Base-by-base conservation (phyloP, 2,329 filamentous ascomycete genomes). In the Hirsutella rhossiliensis region DNA sequence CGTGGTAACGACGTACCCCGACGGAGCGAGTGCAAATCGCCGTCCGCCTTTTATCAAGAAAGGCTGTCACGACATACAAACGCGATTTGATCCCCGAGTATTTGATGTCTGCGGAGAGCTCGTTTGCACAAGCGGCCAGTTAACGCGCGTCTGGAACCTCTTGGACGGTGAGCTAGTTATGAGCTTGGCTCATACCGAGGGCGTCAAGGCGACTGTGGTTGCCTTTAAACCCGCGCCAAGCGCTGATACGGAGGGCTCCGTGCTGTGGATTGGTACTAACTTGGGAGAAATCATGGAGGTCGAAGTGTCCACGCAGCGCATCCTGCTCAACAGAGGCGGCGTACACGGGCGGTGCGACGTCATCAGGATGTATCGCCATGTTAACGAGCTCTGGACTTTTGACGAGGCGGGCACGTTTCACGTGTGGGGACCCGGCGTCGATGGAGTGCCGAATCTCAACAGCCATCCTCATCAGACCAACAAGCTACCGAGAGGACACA, bases 361-460 rank as follows among this genome's bases (percentile, higher is more conserved):
- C 42, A 76, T 86, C 50, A 87, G 81, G 54, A 94, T 98, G 37
- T 84, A 87, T 57, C 80, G 92, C 34, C 84, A 94, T 60, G 82
- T 79, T 49, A 87, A 87, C 52, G 86, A 96, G 56, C 77, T 98
- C 60, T 98, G 92, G 92, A 89, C 89, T 0, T 62, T 98, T 40
- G 92, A 97, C 58, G 89, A 96, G 50, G 80, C 84, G 40, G 92
- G 92, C 11, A 85, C 84, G 39, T 67, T 98, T 13, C 80, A 87
- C 51, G 76, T 97, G 5, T 98, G 92, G 92, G 80, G 78, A 2
- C 82, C 89, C 4, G 85, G 88, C 54, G 64, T 64, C 39, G 76
- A 76, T 6, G 82, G 84, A 1, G 73, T 81, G 27, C 88, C 89
- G 1, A 90, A 79, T 48, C 64, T 97, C 28, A 75, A 79, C 45